A percentile compares a stretch with the other conserved stretches of the same genome.
Evolutionary conservation across 2,329 filamentous ascomycete genomes (phyloP).

Genomic region (Aspergillus flavus): DNA sequence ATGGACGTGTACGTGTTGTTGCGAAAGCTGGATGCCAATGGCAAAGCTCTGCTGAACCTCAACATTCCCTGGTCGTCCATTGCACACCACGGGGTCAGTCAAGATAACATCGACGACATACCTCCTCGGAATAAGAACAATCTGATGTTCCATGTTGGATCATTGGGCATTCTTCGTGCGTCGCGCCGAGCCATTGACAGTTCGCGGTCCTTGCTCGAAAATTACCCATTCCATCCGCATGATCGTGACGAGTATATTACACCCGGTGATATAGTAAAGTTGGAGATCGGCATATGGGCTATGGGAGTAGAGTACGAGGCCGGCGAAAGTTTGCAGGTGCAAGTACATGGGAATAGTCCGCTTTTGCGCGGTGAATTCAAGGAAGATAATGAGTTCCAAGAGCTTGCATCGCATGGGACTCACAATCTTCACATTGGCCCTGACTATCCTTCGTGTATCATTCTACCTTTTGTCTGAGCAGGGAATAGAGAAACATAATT

Average conservation of each 20-base stretch:
- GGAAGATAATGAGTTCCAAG: constrained; percentile 7
- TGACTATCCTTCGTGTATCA: background rate
- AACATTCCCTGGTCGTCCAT: background rate
- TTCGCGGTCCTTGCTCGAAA: background rate
- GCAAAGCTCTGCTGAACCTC: background rate
- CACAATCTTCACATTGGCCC: background rate
- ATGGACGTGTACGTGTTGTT: background rate
- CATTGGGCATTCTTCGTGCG: background rate
- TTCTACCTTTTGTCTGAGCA: background rate
- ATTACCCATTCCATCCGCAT: background rate
- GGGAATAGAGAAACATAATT: background rate
- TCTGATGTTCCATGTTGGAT: background rate
- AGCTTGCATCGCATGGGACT: constrained; percentile 9
- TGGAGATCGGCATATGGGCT: background rate
- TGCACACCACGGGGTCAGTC: background rate
- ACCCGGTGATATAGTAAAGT: background rate
- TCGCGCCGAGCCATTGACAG: background rate
- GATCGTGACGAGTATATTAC: background rate
- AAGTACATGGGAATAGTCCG: constrained; percentile 12
- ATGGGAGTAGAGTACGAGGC: constrained; percentile 10
- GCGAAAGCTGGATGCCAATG: background rate
- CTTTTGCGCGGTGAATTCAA: constrained; percentile 9
- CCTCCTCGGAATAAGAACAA: background rate
- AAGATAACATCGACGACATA: background rate
- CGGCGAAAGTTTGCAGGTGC: constrained; percentile 11